phyloP scores from a whole-genome alignment of 2,329 filamentous ascomycete genomes.

The Fusarium albidum region DNA sequence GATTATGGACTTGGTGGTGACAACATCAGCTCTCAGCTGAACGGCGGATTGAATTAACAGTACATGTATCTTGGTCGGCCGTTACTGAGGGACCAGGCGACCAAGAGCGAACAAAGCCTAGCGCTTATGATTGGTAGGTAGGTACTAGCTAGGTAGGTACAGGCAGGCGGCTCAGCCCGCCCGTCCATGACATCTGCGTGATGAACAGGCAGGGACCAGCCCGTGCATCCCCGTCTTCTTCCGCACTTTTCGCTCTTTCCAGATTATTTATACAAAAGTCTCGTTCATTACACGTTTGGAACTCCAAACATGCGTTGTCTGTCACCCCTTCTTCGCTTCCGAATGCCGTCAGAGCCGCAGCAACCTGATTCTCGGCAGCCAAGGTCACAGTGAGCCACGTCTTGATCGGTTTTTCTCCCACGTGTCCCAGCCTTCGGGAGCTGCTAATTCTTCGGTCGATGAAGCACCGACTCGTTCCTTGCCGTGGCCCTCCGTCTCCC shows the following conservation, averaged over 20 bases:
- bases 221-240: too few relatives aligned
- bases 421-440: background rate
- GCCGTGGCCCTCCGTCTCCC: background rate
- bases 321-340: background rate
- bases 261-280: conserved; percentile 23
- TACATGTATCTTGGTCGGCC: too few relatives aligned
- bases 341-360: background rate
- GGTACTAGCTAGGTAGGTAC: background rate
- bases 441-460: background rate
- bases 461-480: background rate
- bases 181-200: too few relatives aligned
- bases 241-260: background rate
- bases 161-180: too few relatives aligned
- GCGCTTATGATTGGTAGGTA: conserved; percentile 3
- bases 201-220: too few relatives aligned
- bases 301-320: conserved; percentile 7
- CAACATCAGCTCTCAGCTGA: background rate
- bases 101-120: conserved; percentile 4
- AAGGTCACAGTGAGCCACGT: conserved; percentile 29
- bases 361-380: background rate
- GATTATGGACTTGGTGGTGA: too few relatives aligned
- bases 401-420: conserved; percentile 16
- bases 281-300: background rate
- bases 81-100: background rate
- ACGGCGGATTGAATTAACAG: background rate